A percentile compares a stretch with the other conserved stretches of the same genome.
These are phyloP conservation scores for Cytidiella melzeri DNA, from an alignment of 768 basidiomycete species.

Conservation along the genomic window DNA sequence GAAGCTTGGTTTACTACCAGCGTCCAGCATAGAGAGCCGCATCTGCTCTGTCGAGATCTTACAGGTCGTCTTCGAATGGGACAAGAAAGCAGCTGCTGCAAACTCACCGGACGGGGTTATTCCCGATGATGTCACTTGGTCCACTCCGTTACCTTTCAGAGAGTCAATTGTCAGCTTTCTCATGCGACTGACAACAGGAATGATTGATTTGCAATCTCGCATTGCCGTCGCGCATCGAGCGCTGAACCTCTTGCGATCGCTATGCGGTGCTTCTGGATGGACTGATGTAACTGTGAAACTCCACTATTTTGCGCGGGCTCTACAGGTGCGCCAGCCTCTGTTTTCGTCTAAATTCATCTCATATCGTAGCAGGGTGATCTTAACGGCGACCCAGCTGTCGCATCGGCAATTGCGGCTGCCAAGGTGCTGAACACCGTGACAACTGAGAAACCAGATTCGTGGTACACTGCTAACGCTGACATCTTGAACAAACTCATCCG, in stretches of 20 bases:
- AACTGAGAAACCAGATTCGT: constrained; percentile 73
- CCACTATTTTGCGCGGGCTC: constrained; percentile 78
- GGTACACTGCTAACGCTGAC: constrained; percentile 69
- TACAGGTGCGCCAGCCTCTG: constrained; percentile 52
- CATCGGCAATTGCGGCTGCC: constrained; percentile 71
- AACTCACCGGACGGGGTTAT: constrained; percentile 10
- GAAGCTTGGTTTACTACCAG: constrained; percentile 73
- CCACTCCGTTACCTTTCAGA: constrained; percentile 71
- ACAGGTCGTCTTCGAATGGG: constrained; percentile 93
- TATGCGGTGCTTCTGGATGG: constrained; percentile 84
- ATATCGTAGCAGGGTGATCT: constrained; percentile 55
- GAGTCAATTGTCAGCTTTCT: constrained; percentile 95
- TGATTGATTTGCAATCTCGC: constrained; percentile 45
- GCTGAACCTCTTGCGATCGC: constrained; percentile 60
- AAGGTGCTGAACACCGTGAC: constrained; percentile 86
- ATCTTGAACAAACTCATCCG: constrained; percentile 79
- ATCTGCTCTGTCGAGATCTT: constrained; percentile 83
- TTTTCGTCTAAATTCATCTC: neutral
- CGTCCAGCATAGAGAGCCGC: constrained; percentile 75
- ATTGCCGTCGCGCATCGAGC: constrained; percentile 53
- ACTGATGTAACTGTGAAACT: constrained; percentile 88
- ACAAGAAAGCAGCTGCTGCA: constrained; percentile 49
- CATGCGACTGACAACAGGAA: constrained; percentile 78
- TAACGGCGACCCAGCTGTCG: constrained; percentile 54
- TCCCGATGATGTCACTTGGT: constrained; percentile 37